These are phyloP conservation scores for Juncus inflexus DNA, from an alignment of 176 grass and related monocot species.

Conservation along the genomic window DNA sequence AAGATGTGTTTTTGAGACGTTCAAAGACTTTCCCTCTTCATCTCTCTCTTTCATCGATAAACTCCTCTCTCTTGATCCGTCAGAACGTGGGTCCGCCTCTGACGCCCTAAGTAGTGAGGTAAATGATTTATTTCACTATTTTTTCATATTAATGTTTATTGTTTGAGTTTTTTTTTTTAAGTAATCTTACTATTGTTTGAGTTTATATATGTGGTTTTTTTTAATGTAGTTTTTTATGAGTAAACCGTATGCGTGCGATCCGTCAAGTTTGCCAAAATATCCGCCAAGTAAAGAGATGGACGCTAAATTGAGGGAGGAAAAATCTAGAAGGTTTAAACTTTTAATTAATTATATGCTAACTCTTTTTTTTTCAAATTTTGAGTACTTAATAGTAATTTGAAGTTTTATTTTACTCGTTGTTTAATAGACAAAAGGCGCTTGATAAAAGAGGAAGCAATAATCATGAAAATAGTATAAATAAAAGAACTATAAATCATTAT, in stretches of 20 bases:
- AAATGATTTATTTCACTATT: constrained; percentile 3
- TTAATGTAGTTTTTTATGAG: constrained; percentile 38
- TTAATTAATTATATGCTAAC: neutral
- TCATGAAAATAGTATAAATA: constrained; percentile 6
- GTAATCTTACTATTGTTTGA: neutral
- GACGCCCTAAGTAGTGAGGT: constrained; percentile 43
- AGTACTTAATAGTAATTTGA: too few relatives aligned
- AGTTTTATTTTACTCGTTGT: neutral
- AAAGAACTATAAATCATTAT: constrained; percentile 10
- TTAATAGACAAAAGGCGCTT: constrained; percentile 27
- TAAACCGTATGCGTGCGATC: constrained; percentile 47
- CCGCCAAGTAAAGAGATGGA: constrained; percentile 53
- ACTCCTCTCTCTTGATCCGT: constrained; percentile 44
- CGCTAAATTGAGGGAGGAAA: constrained; percentile 29
- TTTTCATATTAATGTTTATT: neutral
- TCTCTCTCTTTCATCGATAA: constrained; percentile 37
- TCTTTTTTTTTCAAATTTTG: neutral
- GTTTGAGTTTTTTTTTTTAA: constrained; percentile 2
- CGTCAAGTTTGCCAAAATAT: constrained; percentile 45
- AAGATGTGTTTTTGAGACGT: constrained; percentile 35
- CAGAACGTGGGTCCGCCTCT: constrained; percentile 31
- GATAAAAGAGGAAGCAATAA: constrained; percentile 5
- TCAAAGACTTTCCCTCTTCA: constrained; percentile 38
- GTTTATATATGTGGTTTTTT: constrained; percentile 4
- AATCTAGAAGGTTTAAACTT: constrained; percentile 32